Conservation (phyloP, 2,329 filamentous ascomycete species). For the Neopestalotiopsis clavispora region DNA sequence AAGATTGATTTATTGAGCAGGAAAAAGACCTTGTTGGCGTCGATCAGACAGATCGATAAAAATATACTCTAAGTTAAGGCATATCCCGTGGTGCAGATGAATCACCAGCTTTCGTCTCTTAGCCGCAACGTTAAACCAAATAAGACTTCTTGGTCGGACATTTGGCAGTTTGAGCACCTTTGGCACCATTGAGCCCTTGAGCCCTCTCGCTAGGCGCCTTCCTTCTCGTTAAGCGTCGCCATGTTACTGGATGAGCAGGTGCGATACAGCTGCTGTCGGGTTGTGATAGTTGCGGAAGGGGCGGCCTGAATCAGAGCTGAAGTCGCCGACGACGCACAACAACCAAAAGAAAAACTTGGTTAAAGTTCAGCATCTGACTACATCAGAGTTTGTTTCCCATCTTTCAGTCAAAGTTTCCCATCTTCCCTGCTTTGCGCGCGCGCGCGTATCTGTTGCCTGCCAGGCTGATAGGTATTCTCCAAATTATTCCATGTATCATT, state of each 20-base stretch:
- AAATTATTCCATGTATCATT: too few relatives aligned
- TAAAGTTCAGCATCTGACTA: slow-evolving; percentile 12
- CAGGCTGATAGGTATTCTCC: background rate
- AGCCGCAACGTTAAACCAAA: background rate
- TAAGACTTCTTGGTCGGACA: background rate
- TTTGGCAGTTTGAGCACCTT: too few relatives aligned
- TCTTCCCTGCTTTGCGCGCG: background rate
- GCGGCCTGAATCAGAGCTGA: background rate
- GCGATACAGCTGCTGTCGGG: background rate
- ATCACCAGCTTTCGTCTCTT: background rate
- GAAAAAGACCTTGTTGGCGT: background rate
- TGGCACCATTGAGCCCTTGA: background rate
- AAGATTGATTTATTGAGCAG: too few relatives aligned
- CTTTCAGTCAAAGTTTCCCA: background rate
- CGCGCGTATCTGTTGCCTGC: background rate
- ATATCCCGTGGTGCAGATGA: background rate
- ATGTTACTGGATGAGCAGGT: background rate
- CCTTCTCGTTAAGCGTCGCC: background rate
- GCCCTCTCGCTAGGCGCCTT: background rate
- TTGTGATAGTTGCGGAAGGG: background rate
- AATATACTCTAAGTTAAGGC: background rate
- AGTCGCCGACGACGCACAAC: background rate
- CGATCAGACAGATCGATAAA: background rate
- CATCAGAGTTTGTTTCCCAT: slow-evolving; percentile 2
- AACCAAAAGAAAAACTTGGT: background rate